Base-by-base conservation (phyloP, 2,329 filamentous ascomycete species). In the Ploettnerulaceae sp. region DNA sequence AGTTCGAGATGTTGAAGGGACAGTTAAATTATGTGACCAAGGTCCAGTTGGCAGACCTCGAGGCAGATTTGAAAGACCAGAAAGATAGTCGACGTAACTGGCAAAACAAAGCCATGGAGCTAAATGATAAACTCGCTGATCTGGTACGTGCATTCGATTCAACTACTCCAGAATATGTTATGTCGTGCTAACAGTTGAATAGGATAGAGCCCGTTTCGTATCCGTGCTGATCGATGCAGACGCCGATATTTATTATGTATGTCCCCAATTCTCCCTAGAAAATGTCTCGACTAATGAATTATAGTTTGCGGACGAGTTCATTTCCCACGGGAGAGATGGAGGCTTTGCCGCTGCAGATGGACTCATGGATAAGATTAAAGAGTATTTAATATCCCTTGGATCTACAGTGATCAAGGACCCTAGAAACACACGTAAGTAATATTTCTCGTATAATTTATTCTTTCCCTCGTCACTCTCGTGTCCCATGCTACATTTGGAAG, bases 231-330 rank as follows among this genome's bases (percentile, higher is more conserved):
- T 40, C 15, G 37, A 40, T 40, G 37, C 37, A 20, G 37, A 40
- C 17, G 37, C 37, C 37, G 37, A 40, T 22, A 40, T 40, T 29
- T 40, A 40, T 21, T 40, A 40, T 31, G 26, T 29, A 29, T 8
- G 7, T 29, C 7, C 26, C 3, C 3, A 8, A 9, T 4, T 8
- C 3, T 9, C 26, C 26, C 14, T 8, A 3, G 7, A 4, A n/a
- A 4, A 9, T 9, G 14, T 9, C 14, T 4, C 7, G 7, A 29
- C 26, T 29, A n/a, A 29, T n/a, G 26, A 29, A 4, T 4, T 29
- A 29, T 8, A 29, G 26, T 40, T 40, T 25, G 14, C 37, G 8
- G 8, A 40, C 21, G 26, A 29, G 7, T 28, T 21, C n/a, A n/a
- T 40, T 11, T 31, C 37, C 8, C 37, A 29, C 3, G 37, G 37